Evolutionary conservation across 129 eudicot species (phyloP), one percentile per base, ranked within the genome.

Genomic region (Lonicera japonica): DNA sequence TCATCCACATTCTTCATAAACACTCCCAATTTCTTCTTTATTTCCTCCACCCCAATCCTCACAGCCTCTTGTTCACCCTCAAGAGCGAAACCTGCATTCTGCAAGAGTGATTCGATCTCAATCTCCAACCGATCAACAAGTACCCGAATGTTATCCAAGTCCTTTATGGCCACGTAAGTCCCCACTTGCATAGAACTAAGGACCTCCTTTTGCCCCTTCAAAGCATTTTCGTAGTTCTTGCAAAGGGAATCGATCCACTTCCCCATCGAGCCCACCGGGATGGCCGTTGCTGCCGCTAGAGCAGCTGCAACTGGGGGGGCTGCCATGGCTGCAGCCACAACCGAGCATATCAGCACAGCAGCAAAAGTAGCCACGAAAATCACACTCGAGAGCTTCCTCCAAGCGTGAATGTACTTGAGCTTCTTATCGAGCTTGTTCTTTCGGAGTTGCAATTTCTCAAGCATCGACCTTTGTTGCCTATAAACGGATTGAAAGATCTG

Each of bases 251-350:
- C 83, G 1, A 89, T 83, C 97, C 95, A 89, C 60, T 80, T 85
- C 57, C 97, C 97, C 97, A 89, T 86, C 14, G 97, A 89, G 8
- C 95, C 95, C 47, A 86, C 47, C 16, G 97, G 97, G 24, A 89
- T 62, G 0, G 97, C 70, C 1, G 82, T 54, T 10, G 95, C 90
- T 0, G 97, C 97, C 8, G 97, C 88, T 0, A 89, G 80, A n/a
- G 95, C 95, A 0, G 95, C 90, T 0, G 95, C 91, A 51, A 86
- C 88, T 0, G 97, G 91, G 0, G 97, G 97, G 1, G 91, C 88
- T 4, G 97, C 83, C 68, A 89, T 74, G 48, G 97, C 97, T 0
- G 97, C 97, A 2, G 97, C 97, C 78, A 89, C 95, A 55, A 89
- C 95, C 0, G 97, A 89, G 58, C 97, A 89, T 25, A 89, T 86